Evolutionary conservation across 2,329 filamentous ascomycete genomes (phyloP), one percentile per base, ranked within the genome.

Genomic region (Penicillium sp.): DNA sequence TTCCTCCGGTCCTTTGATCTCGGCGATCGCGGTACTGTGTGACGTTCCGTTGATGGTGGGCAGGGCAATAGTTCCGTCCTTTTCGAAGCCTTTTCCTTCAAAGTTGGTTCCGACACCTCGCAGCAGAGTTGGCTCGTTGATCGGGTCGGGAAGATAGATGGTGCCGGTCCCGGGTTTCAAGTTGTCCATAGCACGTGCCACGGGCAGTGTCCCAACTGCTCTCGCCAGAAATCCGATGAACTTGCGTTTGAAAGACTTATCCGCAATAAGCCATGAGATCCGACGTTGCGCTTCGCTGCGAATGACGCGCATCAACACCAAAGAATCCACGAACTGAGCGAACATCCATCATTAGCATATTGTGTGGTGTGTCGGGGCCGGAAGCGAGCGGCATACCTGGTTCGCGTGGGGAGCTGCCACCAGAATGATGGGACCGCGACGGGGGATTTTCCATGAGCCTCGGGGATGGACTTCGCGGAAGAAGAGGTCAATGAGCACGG

Each of bases 371-470:
- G 35, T 43, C 12, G 36, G 17, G 10, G n/a, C 15, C 10, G 44
- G 31, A 42, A 50, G 29, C 23, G 25, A 35, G 33, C 36, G 39
- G 75, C 82, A 59, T 78, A 91, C 89, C 84, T 94, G 91, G 75
- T 99, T 99, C 59, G 93, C 93, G 81, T 99, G 94, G 65, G 94
- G 94, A 54, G 93, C 94, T 44, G 93, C 94, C 66, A 99, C 94
- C 70, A 99, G 94, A 59, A 99, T 90, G 62, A 99, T 86, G 1
- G 94, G 93, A 0, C 93, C 94, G 62, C 86, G 84, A 69, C 89
- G 87, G 44, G 94, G 94, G 44, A 99, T 90, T 76, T 93, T 93
- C 92, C 94, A 99, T 62, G 93, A 91, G 66, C 92, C 92, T 64
- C 94, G 86, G 13, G 94, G 94, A 73, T 97, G 93, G 17, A 99